These are phyloP conservation scores for Mucor racemosus DNA, from an alignment of 371 early-diverging fungal genomes.

Conservation along the genomic window DNA sequence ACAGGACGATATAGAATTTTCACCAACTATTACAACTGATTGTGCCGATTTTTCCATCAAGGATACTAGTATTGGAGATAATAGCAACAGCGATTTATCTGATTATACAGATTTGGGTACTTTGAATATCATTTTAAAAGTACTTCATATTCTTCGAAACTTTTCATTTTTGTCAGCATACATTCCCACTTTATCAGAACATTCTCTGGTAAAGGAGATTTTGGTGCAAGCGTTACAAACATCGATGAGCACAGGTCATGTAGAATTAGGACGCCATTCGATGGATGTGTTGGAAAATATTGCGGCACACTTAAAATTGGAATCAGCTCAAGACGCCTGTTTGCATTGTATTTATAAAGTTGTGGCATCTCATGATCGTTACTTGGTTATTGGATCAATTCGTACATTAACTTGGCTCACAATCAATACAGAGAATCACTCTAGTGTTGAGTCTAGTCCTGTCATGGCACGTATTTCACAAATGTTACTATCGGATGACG, in stretches of 20 bases:
- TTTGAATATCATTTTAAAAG: slow-evolving; percentile 69
- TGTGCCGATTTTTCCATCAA: background rate
- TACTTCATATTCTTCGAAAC: slow-evolving; percentile 77
- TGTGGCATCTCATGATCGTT: slow-evolving; percentile 63
- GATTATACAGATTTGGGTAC: background rate
- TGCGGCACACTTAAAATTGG: slow-evolving; percentile 48
- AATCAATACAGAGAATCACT: slow-evolving; percentile 17
- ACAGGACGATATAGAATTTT: background rate
- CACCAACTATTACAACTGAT: background rate
- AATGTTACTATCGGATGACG: slow-evolving; percentile 70
- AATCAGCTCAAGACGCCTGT: slow-evolving; percentile 40
- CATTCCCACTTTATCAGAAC: slow-evolving; percentile 50
- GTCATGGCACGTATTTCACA: slow-evolving; percentile 32
- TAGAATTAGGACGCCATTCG: slow-evolving; percentile 64
- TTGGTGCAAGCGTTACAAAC: slow-evolving; percentile 61
- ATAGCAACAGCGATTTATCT: background rate
- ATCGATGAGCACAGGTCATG: slow-evolving; percentile 52
- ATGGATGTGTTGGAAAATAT: slow-evolving; percentile 77
- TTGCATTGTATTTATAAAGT: slow-evolving; percentile 43
- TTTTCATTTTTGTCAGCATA: slow-evolving; percentile 70
- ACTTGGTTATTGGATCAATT: slow-evolving; percentile 65
- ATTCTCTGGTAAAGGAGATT: slow-evolving; percentile 50
- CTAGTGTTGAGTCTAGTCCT: slow-evolving; percentile 10
- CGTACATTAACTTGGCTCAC: slow-evolving; percentile 66
- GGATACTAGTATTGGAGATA: background rate